Evolutionary conservation across 768 basidiomycete genomes (phyloP), one percentile per base, ranked within the genome.

Genomic region (Rhodocollybia butyracea): DNA sequence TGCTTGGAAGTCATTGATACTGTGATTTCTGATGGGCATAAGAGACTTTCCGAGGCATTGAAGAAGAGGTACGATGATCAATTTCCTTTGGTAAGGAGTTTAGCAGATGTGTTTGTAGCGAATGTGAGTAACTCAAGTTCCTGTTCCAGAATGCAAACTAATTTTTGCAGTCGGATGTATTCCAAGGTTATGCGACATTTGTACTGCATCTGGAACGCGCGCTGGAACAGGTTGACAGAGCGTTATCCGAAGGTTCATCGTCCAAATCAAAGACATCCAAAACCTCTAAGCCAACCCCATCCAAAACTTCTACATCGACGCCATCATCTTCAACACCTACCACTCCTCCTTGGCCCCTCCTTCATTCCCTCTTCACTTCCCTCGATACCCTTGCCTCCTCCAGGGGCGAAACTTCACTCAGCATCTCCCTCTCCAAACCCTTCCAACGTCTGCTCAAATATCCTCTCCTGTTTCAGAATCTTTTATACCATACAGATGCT

Each of bases 391-490:
- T 45, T 29, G 13, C 43, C 26, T 45, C 43, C 3, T 29, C 17
- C 15, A 17, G 15, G 2, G 43, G 43, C 0, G 21, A 50, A 38
- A 38, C 48, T 22, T 50, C 48, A 2, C 48, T 50, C 32, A 5
- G 93, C 32, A 99, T 99, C 67, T 92, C 92, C 0, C 77, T 98
- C 10, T 95, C 93, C 19, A 98, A 98, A 68, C 96, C 97, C 2
- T 97, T 99, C 75, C 96, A 98, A 66, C 84, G 96, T 39, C 77
- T 99, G 31, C 83, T 97, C 66, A 98, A 98, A 69, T 97, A 98
- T 69, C 97, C 97, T 3, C 80, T 99, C 31, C 82, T 99, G 45
- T 98, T 98, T 74, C 97, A 99, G 72, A 98, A 97, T 68, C 80
- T 98, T 15, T 83, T 98, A 53, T 98, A 89, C 73, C 92, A 94